Conservation (phyloP, 371 early-diverging fungal genomes). For the Mortierella sp. region DNA sequence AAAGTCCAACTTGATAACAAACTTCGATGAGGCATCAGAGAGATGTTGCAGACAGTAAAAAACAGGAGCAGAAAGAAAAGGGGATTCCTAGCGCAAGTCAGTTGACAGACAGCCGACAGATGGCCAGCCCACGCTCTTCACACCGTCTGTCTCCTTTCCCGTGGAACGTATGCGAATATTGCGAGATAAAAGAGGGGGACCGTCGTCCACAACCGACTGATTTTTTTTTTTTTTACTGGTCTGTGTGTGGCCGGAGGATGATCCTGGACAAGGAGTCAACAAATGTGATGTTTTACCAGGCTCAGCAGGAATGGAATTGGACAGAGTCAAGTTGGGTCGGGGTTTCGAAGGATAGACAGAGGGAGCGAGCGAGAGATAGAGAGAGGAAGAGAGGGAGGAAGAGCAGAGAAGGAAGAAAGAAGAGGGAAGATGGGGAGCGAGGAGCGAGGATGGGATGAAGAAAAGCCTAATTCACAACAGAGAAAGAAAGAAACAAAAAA, state of each 20-base stretch:
- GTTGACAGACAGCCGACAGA: too few species aligned
- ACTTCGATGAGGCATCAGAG: too few species aligned
- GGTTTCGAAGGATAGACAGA: not conserved
- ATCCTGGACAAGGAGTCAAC: not conserved
- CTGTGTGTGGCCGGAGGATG: not conserved
- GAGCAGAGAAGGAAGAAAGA: not conserved
- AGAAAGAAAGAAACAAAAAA: not conserved
- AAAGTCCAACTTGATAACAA: too few species aligned
- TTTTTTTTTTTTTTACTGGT: too few species aligned
- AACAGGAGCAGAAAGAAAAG: not conserved
- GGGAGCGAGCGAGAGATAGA: not conserved
- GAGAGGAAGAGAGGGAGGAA: not conserved
- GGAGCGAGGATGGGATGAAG: not conserved
- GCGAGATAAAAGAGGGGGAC: too few species aligned
- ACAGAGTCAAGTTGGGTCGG: constrained; percentile 1
- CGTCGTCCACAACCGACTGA: too few species aligned
- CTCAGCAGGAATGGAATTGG: not conserved
- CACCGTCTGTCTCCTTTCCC: too few species aligned
- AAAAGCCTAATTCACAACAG: constrained; percentile 15
- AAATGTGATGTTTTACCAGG: too few species aligned
- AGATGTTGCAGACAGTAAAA: too few species aligned
- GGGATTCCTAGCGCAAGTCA: too few species aligned
- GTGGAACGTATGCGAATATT: too few species aligned
- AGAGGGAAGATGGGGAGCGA: constrained; percentile 1
- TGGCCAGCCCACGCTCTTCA: too few species aligned